Conservation (phyloP, 2,329 filamentous ascomycete species). For the Penicillium crustosum region DNA sequence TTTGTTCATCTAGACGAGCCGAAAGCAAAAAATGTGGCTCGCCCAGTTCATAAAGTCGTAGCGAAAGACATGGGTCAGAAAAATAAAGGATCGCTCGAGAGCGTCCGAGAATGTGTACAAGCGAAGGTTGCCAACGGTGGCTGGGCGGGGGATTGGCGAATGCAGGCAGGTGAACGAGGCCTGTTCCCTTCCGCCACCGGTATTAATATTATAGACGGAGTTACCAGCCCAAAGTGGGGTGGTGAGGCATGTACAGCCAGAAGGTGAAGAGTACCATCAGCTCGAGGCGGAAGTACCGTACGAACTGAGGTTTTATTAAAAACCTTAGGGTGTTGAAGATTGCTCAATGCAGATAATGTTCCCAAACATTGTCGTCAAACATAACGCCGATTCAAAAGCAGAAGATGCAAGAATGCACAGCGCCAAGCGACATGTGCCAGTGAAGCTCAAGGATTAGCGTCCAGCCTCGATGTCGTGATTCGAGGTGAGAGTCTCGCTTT, state of each 20-base stretch:
- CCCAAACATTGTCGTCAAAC: slow-evolving; percentile 39
- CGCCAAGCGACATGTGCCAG: slow-evolving; percentile 25
- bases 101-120: slow-evolving; percentile 33
- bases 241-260: slow-evolving; percentile 42
- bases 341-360: slow-evolving; percentile 39
- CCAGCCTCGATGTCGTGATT: slow-evolving; percentile 43
- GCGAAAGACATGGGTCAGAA: slow-evolving; percentile 38
- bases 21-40: slow-evolving; percentile 30
- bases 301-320: slow-evolving; percentile 37
- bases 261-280: slow-evolving; percentile 24
- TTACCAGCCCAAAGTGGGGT: slow-evolving; percentile 18
- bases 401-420: slow-evolving; percentile 32
- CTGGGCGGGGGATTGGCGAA: slow-evolving; percentile 15
- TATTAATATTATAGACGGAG: slow-evolving; percentile 45
- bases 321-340: slow-evolving; percentile 39
- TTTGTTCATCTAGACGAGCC: slow-evolving; percentile 35
- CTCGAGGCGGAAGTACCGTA: slow-evolving; percentile 24
- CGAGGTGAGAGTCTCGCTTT: slow-evolving; percentile 41
- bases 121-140: slow-evolving; percentile 39
- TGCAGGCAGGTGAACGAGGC: slow-evolving; percentile 15
- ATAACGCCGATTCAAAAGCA: slow-evolving; percentile 36
- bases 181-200: slow-evolving; percentile 26
- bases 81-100: slow-evolving; percentile 21
- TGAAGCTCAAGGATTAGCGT: slow-evolving; percentile 27
- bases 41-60: slow-evolving; percentile 32